phyloP scores from a whole-genome alignment of 2,329 filamentous ascomycete genomes.

The Talaromyces marneffei region DNA sequence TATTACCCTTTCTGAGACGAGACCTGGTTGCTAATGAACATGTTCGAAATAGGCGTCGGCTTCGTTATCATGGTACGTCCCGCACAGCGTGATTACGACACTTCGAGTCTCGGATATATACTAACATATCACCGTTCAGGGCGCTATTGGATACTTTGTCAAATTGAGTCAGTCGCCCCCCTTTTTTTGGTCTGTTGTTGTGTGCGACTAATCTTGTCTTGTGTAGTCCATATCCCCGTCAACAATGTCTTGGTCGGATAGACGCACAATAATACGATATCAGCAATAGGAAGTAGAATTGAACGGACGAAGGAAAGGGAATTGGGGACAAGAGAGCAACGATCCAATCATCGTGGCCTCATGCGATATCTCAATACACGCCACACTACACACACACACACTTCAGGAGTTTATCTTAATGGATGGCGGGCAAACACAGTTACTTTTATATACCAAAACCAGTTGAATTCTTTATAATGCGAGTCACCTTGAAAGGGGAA shows the following conservation, averaged over 20 bases:
- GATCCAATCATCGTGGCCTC: not conserved
- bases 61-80: constrained; percentile 50
- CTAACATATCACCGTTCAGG: constrained; percentile 24
- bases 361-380: not conserved
- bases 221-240: constrained; percentile 45
- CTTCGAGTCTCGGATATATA: not conserved
- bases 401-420: not conserved
- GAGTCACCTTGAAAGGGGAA: not conserved
- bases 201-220: not conserved
- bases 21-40: constrained; percentile 18
- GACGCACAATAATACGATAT: constrained; percentile 23
- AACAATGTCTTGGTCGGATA: constrained; percentile 48
- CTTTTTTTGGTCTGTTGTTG: not conserved
- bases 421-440: not conserved
- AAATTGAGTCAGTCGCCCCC: constrained; percentile 51
- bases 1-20: not conserved
- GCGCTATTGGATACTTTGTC: constrained; percentile 55
- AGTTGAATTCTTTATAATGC: not conserved
- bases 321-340: not conserved
- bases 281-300: not conserved
- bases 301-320: not conserved
- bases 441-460: not conserved
- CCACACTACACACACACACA: not conserved
- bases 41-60: constrained; percentile 32
- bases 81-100: constrained; percentile 2